These are phyloP conservation scores for Sporothrix protearum DNA, from an alignment of 2,329 filamentous ascomycete genomes.

Conservation along the genomic window DNA sequence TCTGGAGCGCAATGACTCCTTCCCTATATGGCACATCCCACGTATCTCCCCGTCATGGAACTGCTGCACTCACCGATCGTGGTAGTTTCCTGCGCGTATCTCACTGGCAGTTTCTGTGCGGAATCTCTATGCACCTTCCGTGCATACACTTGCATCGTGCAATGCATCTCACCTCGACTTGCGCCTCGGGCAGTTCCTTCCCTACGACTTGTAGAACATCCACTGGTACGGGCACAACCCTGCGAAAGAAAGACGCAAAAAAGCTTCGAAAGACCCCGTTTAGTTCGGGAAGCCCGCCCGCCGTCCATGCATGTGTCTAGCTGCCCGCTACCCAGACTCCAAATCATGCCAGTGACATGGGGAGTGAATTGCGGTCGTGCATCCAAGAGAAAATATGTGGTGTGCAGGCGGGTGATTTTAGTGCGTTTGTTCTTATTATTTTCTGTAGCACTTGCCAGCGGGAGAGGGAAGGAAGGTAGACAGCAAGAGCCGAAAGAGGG, in stretches of 20 bases:
- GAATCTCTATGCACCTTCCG: neutral
- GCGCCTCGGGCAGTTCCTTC: neutral
- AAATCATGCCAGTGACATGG: conserved; percentile 6
- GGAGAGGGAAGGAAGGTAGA: neutral
- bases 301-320: conserved; percentile 2
- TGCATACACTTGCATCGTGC: neutral
- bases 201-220: neutral
- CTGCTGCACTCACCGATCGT: neutral
- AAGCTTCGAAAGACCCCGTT: neutral
- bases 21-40: neutral
- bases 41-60: neutral
- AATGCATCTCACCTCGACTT: neutral
- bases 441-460: conserved; percentile 4
- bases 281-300: neutral
- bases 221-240: neutral
- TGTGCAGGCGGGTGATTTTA: conserved; percentile 1
- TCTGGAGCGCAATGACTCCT: neutral
- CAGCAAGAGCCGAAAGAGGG: neutral
- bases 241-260: neutral
- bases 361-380: neutral
- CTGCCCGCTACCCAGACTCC: neutral
- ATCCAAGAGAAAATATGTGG: neutral
- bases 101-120: neutral
- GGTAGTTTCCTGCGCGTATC: neutral
- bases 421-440: conserved; percentile 8